These are phyloP conservation scores for Leccinum pseudoinsigne DNA, from an alignment of 1,284 basidiomycete species.

Conservation along the genomic window DNA sequence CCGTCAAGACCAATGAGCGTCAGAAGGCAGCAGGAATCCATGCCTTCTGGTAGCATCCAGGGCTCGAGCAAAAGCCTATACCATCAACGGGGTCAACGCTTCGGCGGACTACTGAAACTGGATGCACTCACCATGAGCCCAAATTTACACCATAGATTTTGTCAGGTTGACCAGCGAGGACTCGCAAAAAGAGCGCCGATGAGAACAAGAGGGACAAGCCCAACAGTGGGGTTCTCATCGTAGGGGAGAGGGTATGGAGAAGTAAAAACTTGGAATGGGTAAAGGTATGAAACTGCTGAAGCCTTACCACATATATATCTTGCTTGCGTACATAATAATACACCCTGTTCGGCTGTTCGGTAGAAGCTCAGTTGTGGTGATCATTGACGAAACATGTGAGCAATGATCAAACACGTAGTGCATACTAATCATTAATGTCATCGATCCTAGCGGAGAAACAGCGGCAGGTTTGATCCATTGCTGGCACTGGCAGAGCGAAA, in stretches of 20 bases:
- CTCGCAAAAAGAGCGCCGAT: slow-evolving; percentile 17
- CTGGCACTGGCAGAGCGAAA: no score
- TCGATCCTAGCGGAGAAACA: not conserved
- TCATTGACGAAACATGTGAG: not conserved
- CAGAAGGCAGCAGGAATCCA: not conserved
- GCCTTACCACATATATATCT: not conserved
- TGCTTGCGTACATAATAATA: not conserved
- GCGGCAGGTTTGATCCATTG: not conserved
- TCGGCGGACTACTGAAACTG: not conserved
- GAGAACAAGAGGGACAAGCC: slow-evolving; percentile 20
- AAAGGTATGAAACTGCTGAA: not conserved
- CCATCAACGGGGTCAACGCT: not conserved
- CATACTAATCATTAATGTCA: no score
- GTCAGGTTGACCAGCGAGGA: slow-evolving; percentile 22
- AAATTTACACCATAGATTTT: slow-evolving; percentile 58
- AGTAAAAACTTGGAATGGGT: not conserved
- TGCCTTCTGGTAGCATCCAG: slow-evolving; percentile 58
- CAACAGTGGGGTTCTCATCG: slow-evolving; percentile 24
- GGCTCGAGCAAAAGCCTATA: slow-evolving; percentile 51
- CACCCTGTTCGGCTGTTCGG: not conserved
- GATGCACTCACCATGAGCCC: slow-evolving; percentile 42
- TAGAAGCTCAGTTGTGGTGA: not conserved
- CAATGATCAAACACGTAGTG: not conserved
- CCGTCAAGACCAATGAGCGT: slow-evolving; percentile 3
- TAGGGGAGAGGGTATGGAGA: slow-evolving; percentile 2